A percentile compares a stretch with the other conserved stretches of the same genome.
These are phyloP conservation scores for Helotiales sp. DNA, from an alignment of 2,329 filamentous ascomycete species.

Conservation along the genomic window DNA sequence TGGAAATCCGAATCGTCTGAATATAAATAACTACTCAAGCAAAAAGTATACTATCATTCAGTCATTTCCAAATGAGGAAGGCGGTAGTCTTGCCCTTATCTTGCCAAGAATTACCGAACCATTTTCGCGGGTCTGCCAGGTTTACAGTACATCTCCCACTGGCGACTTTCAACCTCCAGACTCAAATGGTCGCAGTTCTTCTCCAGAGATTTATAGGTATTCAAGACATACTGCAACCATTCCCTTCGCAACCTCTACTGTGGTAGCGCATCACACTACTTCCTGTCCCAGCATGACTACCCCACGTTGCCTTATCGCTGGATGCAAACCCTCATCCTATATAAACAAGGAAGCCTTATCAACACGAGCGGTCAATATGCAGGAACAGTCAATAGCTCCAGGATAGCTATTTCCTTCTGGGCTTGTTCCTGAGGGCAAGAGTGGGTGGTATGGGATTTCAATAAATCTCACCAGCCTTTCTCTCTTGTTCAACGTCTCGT, in stretches of 20 bases:
- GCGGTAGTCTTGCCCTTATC: not conserved
- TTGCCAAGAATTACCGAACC: not conserved
- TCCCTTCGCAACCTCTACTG: not conserved
- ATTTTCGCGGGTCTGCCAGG: not conserved
- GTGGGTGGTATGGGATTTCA: not conserved
- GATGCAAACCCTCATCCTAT: not conserved
- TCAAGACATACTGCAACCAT: not conserved
- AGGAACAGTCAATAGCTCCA: constrained; percentile 1
- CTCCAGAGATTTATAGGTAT: not conserved
- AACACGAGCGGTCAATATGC: not conserved
- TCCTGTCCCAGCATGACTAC: too few species aligned
- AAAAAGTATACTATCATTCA: too few species aligned
- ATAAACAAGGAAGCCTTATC: not conserved
- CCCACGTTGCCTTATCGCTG: too few species aligned
- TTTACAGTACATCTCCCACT: not conserved
- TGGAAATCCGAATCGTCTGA: too few species aligned
- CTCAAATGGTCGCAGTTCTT: not conserved
- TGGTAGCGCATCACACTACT: too few species aligned
- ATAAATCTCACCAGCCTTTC: not conserved
- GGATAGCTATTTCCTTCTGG: not conserved
- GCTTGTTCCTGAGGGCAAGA: not conserved
- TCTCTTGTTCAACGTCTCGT: not conserved
- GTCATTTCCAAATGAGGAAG: not conserved
- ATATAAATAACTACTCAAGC: too few species aligned
- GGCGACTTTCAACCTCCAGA: too few species aligned